phyloP scores from a whole-genome alignment of 1,284 basidiomycete species.

The Cutaneotrichosporon cavernicola region DNA sequence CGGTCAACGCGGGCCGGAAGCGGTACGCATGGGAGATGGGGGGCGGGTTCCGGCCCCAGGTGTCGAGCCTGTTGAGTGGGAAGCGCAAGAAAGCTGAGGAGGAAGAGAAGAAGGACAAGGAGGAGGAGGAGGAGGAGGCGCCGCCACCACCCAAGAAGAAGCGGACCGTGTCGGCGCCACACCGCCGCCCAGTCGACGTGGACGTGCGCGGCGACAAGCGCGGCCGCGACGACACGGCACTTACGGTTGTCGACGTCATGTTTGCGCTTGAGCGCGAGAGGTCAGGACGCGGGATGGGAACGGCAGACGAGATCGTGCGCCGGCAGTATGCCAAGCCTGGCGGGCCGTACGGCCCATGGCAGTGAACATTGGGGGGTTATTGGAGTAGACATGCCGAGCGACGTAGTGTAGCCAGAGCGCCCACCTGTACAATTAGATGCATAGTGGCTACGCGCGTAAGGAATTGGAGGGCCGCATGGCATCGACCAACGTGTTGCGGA shows the following conservation, averaged over 20 bases:
- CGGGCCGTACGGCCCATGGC: constrained; percentile 34
- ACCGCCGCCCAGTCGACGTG: constrained; percentile 22
- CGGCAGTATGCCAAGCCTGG: constrained; percentile 32
- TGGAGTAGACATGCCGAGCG: background rate
- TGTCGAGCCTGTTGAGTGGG: constrained; percentile 20
- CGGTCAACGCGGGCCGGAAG: constrained; percentile 20
- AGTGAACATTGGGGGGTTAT: background rate
- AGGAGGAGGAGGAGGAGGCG: constrained; percentile 11
- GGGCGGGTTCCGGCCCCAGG: constrained; percentile 20
- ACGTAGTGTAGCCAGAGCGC: background rate
- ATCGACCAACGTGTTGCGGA: background rate
- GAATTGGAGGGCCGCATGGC: background rate
- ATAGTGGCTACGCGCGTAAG: background rate
- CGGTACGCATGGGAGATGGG: constrained; percentile 47
- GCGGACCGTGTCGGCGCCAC: constrained; percentile 16
- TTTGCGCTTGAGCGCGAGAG: constrained; percentile 48
- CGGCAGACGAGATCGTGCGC: constrained; percentile 34
- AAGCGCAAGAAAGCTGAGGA: constrained; percentile 31
- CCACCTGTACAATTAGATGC: constrained; percentile 5
- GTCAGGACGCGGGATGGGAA: constrained; percentile 34
- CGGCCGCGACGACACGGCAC: constrained; percentile 38
- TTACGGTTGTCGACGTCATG: constrained; percentile 43
- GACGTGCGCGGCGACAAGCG: constrained; percentile 21
- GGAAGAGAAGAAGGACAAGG: constrained; percentile 8
- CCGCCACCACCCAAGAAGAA: constrained; percentile 27